Conservation (phyloP, 1,284 basidiomycete genomes). For the Macrocystidia cucumis region DNA sequence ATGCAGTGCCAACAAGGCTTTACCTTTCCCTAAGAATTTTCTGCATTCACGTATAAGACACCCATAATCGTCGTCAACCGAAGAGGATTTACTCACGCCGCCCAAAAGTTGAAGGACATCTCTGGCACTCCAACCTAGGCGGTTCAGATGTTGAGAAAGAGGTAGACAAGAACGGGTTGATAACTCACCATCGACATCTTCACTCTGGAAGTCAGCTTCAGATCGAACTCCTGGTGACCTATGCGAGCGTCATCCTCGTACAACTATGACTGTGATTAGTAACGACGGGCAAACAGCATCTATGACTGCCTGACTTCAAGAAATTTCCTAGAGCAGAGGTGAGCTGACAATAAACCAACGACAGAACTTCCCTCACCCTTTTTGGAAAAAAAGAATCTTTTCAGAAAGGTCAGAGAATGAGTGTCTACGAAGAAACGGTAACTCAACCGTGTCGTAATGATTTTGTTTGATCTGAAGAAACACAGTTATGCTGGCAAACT, state of each 20-base stretch:
- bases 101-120: constrained; percentile 89
- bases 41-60: constrained; percentile 22
- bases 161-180: background rate
- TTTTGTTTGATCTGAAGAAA: constrained; percentile 91
- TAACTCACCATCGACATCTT: constrained; percentile 94
- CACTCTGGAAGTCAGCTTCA: constrained; percentile 86
- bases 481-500: constrained; percentile 1
- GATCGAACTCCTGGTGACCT: constrained; percentile 88
- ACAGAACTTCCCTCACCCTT: constrained; percentile 55
- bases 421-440: constrained; percentile 5
- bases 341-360: constrained; percentile 4
- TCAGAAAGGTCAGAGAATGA: constrained; percentile 5
- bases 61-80: background rate
- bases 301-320: constrained; percentile 43
- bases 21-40: constrained; percentile 78
- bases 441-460: constrained; percentile 77
- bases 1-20: background rate
- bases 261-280: too few species aligned
- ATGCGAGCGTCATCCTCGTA: constrained; percentile 93
- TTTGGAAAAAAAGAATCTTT: constrained; percentile 94
- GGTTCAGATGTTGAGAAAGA: background rate
- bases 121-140: constrained; percentile 91
- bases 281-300: too few species aligned
- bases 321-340: constrained; percentile 44
- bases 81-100: constrained; percentile 50